phyloP scores from a whole-genome alignment of 2,329 filamentous ascomycete genomes.

The Knufia petricola region DNA sequence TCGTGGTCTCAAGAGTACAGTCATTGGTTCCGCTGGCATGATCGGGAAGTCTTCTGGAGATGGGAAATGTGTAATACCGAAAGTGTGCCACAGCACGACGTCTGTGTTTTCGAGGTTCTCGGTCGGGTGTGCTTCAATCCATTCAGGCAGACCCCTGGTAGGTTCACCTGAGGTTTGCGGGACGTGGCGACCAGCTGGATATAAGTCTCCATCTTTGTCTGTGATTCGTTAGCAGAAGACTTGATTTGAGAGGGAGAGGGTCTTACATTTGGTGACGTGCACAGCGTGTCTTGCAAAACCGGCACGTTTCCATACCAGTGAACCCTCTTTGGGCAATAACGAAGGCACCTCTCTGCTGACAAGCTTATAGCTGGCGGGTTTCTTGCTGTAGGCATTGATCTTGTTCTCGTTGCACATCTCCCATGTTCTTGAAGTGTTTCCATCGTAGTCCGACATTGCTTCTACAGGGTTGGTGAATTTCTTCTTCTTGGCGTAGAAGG shows the following conservation, averaged over 20 bases:
- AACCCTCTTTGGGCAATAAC: slow-evolving; percentile 68
- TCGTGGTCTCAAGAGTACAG: slow-evolving; percentile 63
- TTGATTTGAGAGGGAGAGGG: slow-evolving; percentile 14
- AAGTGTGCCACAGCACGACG: slow-evolving; percentile 87
- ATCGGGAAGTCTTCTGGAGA: slow-evolving; percentile 84
- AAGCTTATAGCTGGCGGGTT: slow-evolving; percentile 78
- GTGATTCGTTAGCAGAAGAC: slow-evolving; percentile 10
- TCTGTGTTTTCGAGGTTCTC: slow-evolving; percentile 70
- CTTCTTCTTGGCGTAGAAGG: slow-evolving; percentile 76
- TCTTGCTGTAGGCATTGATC: slow-evolving; percentile 76
- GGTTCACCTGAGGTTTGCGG: slow-evolving; percentile 78
- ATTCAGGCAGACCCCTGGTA: slow-evolving; percentile 60
- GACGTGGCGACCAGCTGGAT: slow-evolving; percentile 77
- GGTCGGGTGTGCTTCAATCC: slow-evolving; percentile 60
- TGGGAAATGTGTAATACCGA: slow-evolving; percentile 83
- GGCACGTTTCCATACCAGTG: slow-evolving; percentile 80
- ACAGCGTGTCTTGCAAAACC: slow-evolving; percentile 80
- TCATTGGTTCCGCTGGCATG: slow-evolving; percentile 84
- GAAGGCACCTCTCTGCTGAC: slow-evolving; percentile 74
- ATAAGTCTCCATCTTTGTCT: slow-evolving; percentile 73
- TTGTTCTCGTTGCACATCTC: slow-evolving; percentile 79
- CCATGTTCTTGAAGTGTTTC: slow-evolving; percentile 71
- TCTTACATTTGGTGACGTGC: slow-evolving; percentile 78
- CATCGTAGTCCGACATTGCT: slow-evolving; percentile 70
- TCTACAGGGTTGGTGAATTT: slow-evolving; percentile 62